phyloP scores from a whole-genome alignment of 176 grass and related monocot species.

The Poa pratensis region DNA sequence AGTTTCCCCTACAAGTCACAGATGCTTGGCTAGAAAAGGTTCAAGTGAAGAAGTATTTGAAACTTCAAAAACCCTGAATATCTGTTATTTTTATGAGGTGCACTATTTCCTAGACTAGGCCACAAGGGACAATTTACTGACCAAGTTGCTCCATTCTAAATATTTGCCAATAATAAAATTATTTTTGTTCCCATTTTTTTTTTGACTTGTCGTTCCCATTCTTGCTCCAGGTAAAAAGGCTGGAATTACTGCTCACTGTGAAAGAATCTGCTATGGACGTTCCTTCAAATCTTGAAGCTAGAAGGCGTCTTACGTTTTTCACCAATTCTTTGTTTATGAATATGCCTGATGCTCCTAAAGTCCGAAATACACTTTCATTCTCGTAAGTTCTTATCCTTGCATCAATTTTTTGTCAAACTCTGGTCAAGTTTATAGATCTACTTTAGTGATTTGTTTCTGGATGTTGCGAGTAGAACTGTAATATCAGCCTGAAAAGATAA shows the following conservation, averaged over 20 bases:
- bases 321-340: constrained; percentile 98
- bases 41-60: constrained; percentile 22
- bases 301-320: constrained; percentile 91
- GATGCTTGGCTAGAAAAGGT: constrained; percentile 93
- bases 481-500: background rate
- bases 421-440: constrained; percentile 32
- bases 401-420: constrained; percentile 21
- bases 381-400: constrained; percentile 66
- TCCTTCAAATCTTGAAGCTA: constrained; percentile 86
- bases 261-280: constrained; percentile 98
- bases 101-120: background rate
- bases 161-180: constrained; percentile 17
- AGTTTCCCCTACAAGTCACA: constrained; percentile 68
- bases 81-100: background rate
- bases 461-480: constrained; percentile 26
- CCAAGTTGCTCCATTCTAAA: constrained; percentile 34
- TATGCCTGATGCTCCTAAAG: constrained; percentile 98
- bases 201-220: background rate
- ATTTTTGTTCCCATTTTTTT: constrained; percentile 12
- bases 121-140: background rate
- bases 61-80: background rate
- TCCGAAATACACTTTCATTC: constrained; percentile 90
- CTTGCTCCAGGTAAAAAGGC: constrained; percentile 69
- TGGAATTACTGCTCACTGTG: constrained; percentile 82
- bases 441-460: constrained; percentile 1